phyloP scores from a whole-genome alignment of 2,329 filamentous ascomycete genomes.

The Myriosclerotinia curreyana region DNA sequence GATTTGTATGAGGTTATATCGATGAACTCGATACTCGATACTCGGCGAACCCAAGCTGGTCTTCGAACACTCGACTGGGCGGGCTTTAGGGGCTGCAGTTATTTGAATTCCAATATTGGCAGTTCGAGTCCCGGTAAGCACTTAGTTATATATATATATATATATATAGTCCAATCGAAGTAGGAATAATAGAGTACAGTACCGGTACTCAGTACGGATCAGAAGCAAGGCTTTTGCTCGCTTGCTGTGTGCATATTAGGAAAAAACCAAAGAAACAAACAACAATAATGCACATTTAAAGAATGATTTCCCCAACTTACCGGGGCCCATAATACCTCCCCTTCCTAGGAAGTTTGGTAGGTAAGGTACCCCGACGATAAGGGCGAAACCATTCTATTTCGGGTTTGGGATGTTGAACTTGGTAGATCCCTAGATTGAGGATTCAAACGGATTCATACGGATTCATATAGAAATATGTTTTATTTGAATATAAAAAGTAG shows the following conservation, averaged over 20 bases:
- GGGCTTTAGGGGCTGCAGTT: not conserved
- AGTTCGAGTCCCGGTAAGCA: not conserved
- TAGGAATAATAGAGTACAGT: too few relatives aligned
- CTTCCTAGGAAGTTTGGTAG: not conserved
- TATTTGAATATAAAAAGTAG: too few relatives aligned
- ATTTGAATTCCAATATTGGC: not conserved
- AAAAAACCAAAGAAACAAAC: too few relatives aligned
- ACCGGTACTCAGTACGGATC: too few relatives aligned
- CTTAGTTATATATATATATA: not conserved
- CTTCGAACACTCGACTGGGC: not conserved
- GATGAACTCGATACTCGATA: too few relatives aligned
- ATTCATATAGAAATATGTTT: too few relatives aligned
- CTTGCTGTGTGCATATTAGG: too few relatives aligned
- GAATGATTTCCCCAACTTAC: constrained; percentile 9
- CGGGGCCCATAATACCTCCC: not conserved
- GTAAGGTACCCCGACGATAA: constrained; percentile 10
- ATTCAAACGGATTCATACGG: too few relatives aligned
- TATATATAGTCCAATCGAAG: not conserved
- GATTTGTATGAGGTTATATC: not conserved
- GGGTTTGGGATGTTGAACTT: constrained; percentile 1
- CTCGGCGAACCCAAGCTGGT: not conserved
- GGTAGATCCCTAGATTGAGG: not conserved
- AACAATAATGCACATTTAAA: constrained; percentile 8
- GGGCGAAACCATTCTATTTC: constrained; percentile 9
- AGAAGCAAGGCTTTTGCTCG: not conserved